phyloP scores from a whole-genome alignment of 2,329 filamentous ascomycete species.

The Dothideomycetes sp. region DNA sequence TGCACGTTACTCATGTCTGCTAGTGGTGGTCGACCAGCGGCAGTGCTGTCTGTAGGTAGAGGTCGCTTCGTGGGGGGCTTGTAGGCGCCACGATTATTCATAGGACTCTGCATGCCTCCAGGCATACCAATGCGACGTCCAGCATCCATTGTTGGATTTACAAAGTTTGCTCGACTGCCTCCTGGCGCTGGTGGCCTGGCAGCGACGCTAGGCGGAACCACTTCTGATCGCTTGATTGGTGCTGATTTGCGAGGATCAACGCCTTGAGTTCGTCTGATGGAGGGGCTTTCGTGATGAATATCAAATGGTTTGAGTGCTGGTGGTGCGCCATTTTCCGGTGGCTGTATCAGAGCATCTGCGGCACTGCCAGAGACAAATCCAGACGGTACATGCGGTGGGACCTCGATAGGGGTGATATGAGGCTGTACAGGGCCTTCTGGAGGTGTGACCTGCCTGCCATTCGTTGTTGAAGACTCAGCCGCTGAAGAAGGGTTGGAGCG shows the following conservation, averaged over 20 bases:
- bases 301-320: constrained; percentile 34
- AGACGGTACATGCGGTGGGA: constrained; percentile 27
- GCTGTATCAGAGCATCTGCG: constrained; percentile 32
- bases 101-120: constrained; percentile 32
- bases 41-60: constrained; percentile 19
- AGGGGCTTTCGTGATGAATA: constrained; percentile 50
- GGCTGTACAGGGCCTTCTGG: constrained; percentile 5
- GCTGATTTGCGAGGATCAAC: constrained; percentile 72
- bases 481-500: constrained; percentile 26
- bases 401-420: constrained; percentile 5
- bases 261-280: constrained; percentile 79
- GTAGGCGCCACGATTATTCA: constrained; percentile 36
- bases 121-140: constrained; percentile 43
- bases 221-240: constrained; percentile 51
- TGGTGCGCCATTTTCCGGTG: constrained; percentile 21
- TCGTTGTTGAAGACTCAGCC: constrained; percentile 21
- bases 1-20: constrained; percentile 39
- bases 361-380: constrained; percentile 40
- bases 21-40: constrained; percentile 26
- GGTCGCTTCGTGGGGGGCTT: constrained; percentile 36
- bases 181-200: not conserved
- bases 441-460: constrained; percentile 12
- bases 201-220: constrained; percentile 4
- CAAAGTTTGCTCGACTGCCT: constrained; percentile 33
- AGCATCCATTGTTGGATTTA: constrained; percentile 40